phyloP scores from a whole-genome alignment of 768 basidiomycete genomes.

The Lentinula edodes region DNA sequence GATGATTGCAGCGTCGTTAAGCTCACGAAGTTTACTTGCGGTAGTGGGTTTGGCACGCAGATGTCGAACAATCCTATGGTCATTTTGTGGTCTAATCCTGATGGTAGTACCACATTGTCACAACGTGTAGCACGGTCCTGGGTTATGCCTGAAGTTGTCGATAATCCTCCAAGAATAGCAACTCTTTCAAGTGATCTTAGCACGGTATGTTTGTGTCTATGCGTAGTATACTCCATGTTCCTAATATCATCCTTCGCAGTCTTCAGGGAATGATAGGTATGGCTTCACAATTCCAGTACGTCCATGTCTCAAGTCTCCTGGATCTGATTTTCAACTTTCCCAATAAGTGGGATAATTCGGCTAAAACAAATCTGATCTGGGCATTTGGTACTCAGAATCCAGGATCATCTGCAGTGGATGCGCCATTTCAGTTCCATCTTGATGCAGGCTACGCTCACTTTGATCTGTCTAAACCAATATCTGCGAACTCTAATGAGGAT shows the following conservation, averaged over 20 bases:
- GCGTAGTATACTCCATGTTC: not conserved
- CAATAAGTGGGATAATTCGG: slow-evolving; percentile 35
- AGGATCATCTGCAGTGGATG: slow-evolving; percentile 35
- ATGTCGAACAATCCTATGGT: slow-evolving; percentile 65
- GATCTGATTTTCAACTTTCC: not conserved
- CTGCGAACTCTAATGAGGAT: slow-evolving; percentile 11
- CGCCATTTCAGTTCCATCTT: slow-evolving; percentile 43
- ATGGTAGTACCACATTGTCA: slow-evolving; percentile 58
- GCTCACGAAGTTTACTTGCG: not conserved
- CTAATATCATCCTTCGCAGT: not conserved
- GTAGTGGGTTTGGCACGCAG: slow-evolving; percentile 51
- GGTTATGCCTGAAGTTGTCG: slow-evolving; percentile 51
- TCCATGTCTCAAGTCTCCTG: not conserved
- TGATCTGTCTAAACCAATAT: slow-evolving; percentile 40
- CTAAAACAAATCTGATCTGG: slow-evolving; percentile 46
- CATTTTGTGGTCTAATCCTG: slow-evolving; percentile 64
- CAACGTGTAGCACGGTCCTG: slow-evolving; percentile 52
- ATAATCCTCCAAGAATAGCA: slow-evolving; percentile 48
- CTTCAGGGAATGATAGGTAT: slow-evolving; percentile 39
- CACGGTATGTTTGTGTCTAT: slow-evolving; percentile 24
- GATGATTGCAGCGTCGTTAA: not conserved
- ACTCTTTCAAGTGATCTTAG: slow-evolving; percentile 28
- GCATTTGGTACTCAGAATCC: slow-evolving; percentile 52
- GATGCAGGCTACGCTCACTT: slow-evolving; percentile 35
- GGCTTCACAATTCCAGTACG: slow-evolving; percentile 48